Base-by-base conservation (phyloP, 208 protist genomes). In the Leishmania guyanensis region DNA sequence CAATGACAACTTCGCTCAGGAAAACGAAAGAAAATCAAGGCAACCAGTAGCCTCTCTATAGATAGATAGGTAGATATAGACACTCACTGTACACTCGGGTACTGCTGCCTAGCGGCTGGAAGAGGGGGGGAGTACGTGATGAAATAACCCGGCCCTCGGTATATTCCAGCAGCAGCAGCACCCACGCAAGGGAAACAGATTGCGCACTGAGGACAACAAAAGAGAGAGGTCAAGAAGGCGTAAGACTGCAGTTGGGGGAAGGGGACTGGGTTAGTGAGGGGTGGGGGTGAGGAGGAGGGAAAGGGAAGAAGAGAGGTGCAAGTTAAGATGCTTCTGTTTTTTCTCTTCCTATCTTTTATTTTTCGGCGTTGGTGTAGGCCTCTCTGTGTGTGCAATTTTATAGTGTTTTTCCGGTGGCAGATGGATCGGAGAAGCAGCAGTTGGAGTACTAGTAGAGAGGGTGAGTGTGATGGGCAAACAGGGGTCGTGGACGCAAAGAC, bases 101-200 rank as follows among this genome's bases (percentile, higher is more conserved):
- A 20, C 14, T 16, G 65, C 29, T 71, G 65, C 17, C 39, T 43
- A 71, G 14, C 36, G 65, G 3, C 39, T 48, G 65, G 20, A 71
- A 16, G 26, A 3, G 48, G 1, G 51, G 43, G 2, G 50, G 36
- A 51, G 48, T 1, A 10, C 2, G 10, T 50, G 29, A 10, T 50
- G 46, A 36, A 22, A 20, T 46, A 71, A 16, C 6, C 20, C 6
- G 43, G 43, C 36, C 36, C 12, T 71, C 48, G 65, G 36, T 71
- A 71, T 71, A 22, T 48, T n/a, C 39, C 43, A 70, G 76, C 51
- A 79, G 46, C 29, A 71, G 17, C 65, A 48, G 50, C 65, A 29
- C 36, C 14, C 17, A 71, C 65, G n/a, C 65, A 71, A 26, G 48
- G 6, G 6, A 71, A 22, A 39, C 58, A 64, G 43, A 46, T 6